Percentiles rank a stretch among this genome's conserved stretches.
phyloP scores from a whole-genome alignment of 345 rosid genomes.

The Sonneratia caseolaris region DNA sequence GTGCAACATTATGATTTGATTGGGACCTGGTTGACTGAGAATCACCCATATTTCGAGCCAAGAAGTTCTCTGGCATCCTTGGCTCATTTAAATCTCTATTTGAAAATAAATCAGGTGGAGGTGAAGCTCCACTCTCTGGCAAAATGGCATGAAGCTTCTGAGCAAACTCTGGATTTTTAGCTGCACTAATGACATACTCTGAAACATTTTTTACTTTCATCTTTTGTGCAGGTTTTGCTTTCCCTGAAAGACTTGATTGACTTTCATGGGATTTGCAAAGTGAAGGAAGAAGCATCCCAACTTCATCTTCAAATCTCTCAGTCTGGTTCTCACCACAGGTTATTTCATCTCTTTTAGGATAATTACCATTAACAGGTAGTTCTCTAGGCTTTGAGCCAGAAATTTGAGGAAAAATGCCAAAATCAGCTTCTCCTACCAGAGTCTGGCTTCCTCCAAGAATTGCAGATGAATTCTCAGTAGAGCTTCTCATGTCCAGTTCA shows the following conservation, averaged over 20 bases:
- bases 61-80: slow-evolving; percentile 22
- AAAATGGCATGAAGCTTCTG: slow-evolving; percentile 83
- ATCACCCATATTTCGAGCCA: not conserved
- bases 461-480: slow-evolving; percentile 29
- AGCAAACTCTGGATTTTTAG: slow-evolving; percentile 90
- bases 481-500: slow-evolving; percentile 38
- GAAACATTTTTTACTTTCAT: slow-evolving; percentile 81
- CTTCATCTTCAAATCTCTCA: slow-evolving; percentile 55
- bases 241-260: slow-evolving; percentile 29
- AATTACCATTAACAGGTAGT: slow-evolving; percentile 26
- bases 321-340: slow-evolving; percentile 36
- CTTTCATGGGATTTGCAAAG: slow-evolving; percentile 31
- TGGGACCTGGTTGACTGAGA: not conserved
- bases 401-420: slow-evolving; percentile 15
- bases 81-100: slow-evolving; percentile 35
- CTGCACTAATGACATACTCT: slow-evolving; percentile 75
- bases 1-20: slow-evolving; percentile 12
- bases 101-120: slow-evolving; percentile 70
- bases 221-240: slow-evolving; percentile 54
- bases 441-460: slow-evolving; percentile 25
- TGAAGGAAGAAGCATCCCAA: slow-evolving; percentile 51
- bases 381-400: slow-evolving; percentile 21
- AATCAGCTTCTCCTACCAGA: slow-evolving; percentile 18
- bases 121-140: slow-evolving; percentile 87
- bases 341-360: slow-evolving; percentile 23